A percentile compares a stretch with the other conserved stretches of the same genome.
Conservation (phyloP, 192 early-diverging fungal species). For the Rhizophagus sp. region DNA sequence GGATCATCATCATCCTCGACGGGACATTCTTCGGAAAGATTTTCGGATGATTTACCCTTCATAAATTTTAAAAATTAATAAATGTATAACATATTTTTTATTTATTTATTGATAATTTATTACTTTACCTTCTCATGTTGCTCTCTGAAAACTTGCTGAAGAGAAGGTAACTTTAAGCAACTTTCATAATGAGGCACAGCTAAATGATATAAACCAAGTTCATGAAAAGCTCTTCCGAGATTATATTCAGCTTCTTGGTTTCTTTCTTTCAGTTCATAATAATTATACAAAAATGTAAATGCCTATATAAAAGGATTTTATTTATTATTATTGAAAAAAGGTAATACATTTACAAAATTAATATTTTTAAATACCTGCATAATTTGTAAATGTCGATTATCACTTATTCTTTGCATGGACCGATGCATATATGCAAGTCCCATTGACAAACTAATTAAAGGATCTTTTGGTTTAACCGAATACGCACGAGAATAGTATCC, state of each 20-base stretch:
- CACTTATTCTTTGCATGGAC: slow-evolving; percentile 67
- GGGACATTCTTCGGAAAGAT: not conserved
- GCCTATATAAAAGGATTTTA: slow-evolving; percentile 30
- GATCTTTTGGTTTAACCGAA: slow-evolving; percentile 61
- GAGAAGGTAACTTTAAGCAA: slow-evolving; percentile 64
- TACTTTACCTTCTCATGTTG: slow-evolving; percentile 14
- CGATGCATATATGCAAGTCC: slow-evolving; percentile 64
- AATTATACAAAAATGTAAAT: slow-evolving; percentile 67
- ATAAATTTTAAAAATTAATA: too few species aligned
- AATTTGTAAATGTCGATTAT: slow-evolving; percentile 71
- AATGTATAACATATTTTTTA: too few species aligned
- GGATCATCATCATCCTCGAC: slow-evolving; percentile 35
- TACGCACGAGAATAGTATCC: slow-evolving; percentile 61
- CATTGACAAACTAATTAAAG: slow-evolving; percentile 63
- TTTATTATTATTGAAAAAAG: too few species aligned
- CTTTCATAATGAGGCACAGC: slow-evolving; percentile 86
- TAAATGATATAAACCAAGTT: slow-evolving; percentile 63
- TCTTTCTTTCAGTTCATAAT: slow-evolving; percentile 48
- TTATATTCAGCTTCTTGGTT: slow-evolving; percentile 81
- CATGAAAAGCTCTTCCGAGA: slow-evolving; percentile 86
- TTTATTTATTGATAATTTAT: not conserved
- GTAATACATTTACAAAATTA: not conserved
- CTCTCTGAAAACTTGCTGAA: slow-evolving; percentile 32
- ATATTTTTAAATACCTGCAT: slow-evolving; percentile 39
- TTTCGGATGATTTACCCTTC: not conserved